Conservation (phyloP, 148 eudicot species). For the Silene conica region DNA sequence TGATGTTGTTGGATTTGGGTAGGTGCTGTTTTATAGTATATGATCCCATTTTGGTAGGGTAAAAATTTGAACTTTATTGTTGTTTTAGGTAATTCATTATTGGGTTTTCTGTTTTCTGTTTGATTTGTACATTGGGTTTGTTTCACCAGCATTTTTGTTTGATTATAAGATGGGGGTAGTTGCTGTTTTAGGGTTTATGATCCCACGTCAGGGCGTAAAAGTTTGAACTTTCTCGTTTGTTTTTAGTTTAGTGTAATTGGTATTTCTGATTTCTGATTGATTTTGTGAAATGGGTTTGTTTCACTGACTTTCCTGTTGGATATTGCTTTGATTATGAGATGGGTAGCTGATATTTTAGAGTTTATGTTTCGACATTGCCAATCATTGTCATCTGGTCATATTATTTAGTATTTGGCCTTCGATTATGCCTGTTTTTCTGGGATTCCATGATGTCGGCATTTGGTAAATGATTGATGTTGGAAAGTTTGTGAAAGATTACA, state of each 20-base stretch:
- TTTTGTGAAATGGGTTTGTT: slow-evolving; percentile 7
- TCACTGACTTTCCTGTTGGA: background rate
- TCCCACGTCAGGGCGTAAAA: background rate
- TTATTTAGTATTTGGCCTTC: background rate
- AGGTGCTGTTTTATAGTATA: background rate
- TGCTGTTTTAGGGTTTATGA: background rate
- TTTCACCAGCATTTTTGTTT: background rate
- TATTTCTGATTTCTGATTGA: background rate
- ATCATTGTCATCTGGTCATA: background rate
- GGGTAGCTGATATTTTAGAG: background rate
- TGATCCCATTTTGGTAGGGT: background rate
- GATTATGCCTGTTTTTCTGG: background rate
- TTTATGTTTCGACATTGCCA: background rate
- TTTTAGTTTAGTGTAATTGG: background rate
- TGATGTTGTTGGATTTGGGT: background rate
- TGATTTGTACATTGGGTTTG: background rate
- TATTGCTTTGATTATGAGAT: background rate
- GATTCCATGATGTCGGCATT: background rate
- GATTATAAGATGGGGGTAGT: background rate
- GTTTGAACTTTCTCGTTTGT: background rate
- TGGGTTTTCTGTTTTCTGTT: background rate
- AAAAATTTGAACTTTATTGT: background rate
- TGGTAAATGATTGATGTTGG: background rate
- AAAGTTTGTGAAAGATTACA: background rate
- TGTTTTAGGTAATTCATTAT: background rate